These are phyloP conservation scores for Articulospora tetracladia DNA, from an alignment of 495 filamentous ascomycete species.

Conservation along the genomic window DNA sequence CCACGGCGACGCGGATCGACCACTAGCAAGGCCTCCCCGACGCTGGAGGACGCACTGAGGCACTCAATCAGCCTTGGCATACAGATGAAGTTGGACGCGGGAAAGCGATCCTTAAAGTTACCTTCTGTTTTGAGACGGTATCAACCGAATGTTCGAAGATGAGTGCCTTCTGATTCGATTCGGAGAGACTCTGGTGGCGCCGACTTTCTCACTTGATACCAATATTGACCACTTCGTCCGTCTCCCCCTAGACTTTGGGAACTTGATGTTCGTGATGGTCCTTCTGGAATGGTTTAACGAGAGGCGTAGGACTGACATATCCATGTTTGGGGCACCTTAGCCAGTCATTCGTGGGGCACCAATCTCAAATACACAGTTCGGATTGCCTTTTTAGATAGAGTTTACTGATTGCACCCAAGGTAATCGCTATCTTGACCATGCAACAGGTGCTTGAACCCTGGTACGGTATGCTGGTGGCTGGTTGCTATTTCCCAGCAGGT, in stretches of 20 bases:
- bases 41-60: not conserved
- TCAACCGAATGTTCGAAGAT: not conserved
- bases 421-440: not conserved
- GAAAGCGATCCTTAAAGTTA: not conserved
- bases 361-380: not conserved
- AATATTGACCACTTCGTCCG: not conserved
- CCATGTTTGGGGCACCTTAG: not conserved
- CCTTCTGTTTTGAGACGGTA: not conserved
- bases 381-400: not conserved
- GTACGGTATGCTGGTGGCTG: not conserved
- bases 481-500: not conserved
- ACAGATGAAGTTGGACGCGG: not conserved
- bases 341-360: not conserved
- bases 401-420: not conserved
- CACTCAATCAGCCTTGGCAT: conserved; percentile 3
- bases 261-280: not conserved
- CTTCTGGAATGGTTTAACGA: not conserved
- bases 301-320: not conserved
- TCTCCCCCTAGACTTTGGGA: not conserved
- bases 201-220: not conserved
- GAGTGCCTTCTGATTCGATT: not conserved
- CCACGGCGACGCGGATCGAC: not conserved
- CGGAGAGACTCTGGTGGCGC: not conserved
- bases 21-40: not conserved
- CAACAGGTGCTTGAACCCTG: not conserved